phyloP scores from a whole-genome alignment of 2,329 filamentous ascomycete species.

The Penicillium sp. region DNA sequence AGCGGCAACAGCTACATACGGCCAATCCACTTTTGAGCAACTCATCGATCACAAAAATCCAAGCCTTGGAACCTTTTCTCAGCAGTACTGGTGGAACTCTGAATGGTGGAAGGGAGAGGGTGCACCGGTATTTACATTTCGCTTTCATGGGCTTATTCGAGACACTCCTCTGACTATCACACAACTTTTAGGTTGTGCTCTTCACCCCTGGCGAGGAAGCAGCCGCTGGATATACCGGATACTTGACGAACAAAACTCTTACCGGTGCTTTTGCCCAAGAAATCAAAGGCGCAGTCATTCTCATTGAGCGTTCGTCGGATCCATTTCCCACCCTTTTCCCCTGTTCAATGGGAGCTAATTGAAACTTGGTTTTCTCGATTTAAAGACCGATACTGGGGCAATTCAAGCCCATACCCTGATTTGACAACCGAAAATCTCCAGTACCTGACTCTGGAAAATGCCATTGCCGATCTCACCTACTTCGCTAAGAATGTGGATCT shows the following conservation, averaged over 20 bases:
- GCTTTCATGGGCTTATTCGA: not conserved
- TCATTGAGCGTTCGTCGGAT: slow-evolving; percentile 51
- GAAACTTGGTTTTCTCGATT: not conserved
- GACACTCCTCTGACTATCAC: not conserved
- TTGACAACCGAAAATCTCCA: slow-evolving; percentile 55
- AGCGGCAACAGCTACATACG: not conserved
- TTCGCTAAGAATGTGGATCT: slow-evolving; percentile 55
- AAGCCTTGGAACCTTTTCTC: slow-evolving; percentile 54
- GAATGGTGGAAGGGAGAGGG: slow-evolving; percentile 55
- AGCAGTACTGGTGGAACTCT: slow-evolving; percentile 54
- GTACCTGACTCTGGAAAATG: slow-evolving; percentile 54
- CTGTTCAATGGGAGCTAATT: not conserved
- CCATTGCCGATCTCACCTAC: slow-evolving; percentile 54
- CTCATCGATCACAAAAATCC: slow-evolving; percentile 59
- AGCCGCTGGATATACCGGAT: slow-evolving; percentile 49
- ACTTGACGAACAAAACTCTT: slow-evolving; percentile 51
- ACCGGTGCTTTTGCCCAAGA: slow-evolving; percentile 53
- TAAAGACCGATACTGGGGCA: slow-evolving; percentile 58
- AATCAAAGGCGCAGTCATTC: slow-evolving; percentile 53
- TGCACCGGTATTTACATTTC: slow-evolving; percentile 45
- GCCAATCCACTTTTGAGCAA: slow-evolving; percentile 49
- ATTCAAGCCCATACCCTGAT: slow-evolving; percentile 52
- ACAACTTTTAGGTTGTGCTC: slow-evolving; percentile 42
- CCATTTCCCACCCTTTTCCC: not conserved
- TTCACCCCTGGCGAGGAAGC: slow-evolving; percentile 55